These are phyloP conservation scores for Populus pruinosa DNA, from an alignment of 345 rosid species.

Conservation along the genomic window DNA sequence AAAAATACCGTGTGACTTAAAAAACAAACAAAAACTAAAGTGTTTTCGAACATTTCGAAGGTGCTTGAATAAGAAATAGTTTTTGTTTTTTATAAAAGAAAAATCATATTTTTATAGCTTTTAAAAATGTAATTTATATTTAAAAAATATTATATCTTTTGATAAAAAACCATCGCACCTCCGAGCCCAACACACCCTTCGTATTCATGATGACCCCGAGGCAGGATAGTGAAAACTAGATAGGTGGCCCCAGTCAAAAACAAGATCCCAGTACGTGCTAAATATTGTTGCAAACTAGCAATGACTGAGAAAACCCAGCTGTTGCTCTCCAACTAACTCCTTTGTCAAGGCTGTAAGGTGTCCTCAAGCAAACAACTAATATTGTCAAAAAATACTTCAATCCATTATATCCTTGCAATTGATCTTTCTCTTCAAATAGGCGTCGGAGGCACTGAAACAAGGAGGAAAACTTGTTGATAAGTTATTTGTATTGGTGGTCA, in stretches of 20 bases:
- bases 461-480: not conserved
- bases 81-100: no score
- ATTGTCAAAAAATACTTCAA: conserved; percentile 53
- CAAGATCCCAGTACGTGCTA: conserved; percentile 66
- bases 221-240: no score
- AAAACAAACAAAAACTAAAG: no score
- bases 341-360: conserved; percentile 40
- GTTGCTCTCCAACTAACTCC: conserved; percentile 34
- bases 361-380: conserved; percentile 53
- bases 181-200: no score
- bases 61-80: no score
- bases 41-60: no score
- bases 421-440: conserved; percentile 53
- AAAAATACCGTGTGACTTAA: no score
- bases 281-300: conserved; percentile 33
- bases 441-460: conserved; percentile 49
- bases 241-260: conserved; percentile 52
- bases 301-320: conserved; percentile 46
- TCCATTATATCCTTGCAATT: conserved; percentile 52
- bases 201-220: no score
- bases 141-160: no score
- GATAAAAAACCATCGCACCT: no score
- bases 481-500: not conserved
- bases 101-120: no score
- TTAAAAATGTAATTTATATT: no score